Evolutionary conservation across 1,284 basidiomycete species (phyloP).

Genomic region (Pseudozyma sp.): DNA sequence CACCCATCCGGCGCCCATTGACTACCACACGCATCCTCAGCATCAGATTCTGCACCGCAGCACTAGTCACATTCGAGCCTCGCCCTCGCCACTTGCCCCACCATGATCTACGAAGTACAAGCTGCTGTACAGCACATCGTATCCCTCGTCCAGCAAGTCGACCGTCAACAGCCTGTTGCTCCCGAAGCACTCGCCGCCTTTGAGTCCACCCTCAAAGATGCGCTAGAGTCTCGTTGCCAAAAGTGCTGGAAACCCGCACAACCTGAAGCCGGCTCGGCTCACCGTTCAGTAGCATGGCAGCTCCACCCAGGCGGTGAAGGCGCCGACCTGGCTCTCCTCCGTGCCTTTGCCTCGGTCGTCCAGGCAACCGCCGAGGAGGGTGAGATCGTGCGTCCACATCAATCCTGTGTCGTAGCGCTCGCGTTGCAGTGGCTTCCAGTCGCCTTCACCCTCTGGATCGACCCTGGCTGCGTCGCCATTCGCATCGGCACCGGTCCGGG

Average conservation of each 20-base stretch:
- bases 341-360: constrained; percentile 38
- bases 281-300: constrained; percentile 51
- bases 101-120: constrained; percentile 53
- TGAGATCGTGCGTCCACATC: constrained; percentile 20
- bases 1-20: neutral
- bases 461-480: constrained; percentile 60
- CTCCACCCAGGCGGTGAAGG: constrained; percentile 53
- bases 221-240: constrained; percentile 41
- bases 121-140: constrained; percentile 48
- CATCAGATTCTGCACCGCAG: neutral
- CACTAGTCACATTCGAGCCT: neutral
- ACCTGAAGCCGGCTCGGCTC: constrained; percentile 47
- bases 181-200: constrained; percentile 34
- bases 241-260: constrained; percentile 33
- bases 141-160: constrained; percentile 19
- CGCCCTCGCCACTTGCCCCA: neutral
- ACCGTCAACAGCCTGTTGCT: constrained; percentile 14
- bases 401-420: constrained; percentile 17
- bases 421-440: constrained; percentile 38
- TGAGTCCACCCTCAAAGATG: constrained; percentile 44
- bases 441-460: constrained; percentile 59
- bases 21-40: neutral
- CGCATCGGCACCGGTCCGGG: constrained; percentile 53
- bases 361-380: constrained; percentile 27
- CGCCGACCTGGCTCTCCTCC: constrained; percentile 36